Conservation (phyloP, 164 flowering plant species). For the Saururus chinensis region DNA sequence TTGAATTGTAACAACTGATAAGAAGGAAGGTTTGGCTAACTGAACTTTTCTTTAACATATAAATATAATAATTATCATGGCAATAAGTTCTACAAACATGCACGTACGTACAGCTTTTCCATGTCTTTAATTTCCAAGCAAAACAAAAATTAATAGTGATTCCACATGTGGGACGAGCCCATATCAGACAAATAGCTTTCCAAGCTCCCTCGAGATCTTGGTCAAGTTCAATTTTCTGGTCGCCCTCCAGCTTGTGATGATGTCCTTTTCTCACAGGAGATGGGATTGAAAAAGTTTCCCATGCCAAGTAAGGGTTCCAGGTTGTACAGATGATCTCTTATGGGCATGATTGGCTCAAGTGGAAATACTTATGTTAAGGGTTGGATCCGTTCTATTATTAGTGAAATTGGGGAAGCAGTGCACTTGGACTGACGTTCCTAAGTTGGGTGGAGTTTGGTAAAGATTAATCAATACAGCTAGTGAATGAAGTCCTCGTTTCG, state of each 20-base stretch:
- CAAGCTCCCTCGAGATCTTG: constrained; percentile 13
- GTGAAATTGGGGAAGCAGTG: constrained; percentile 62
- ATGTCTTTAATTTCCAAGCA: neutral
- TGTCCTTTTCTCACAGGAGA: constrained; percentile 22
- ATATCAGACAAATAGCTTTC: constrained; percentile 37
- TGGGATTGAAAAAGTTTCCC: constrained; percentile 9
- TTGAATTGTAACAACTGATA: too few relatives aligned
- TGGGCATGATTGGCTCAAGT: constrained; percentile 10
- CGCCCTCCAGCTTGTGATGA: constrained; percentile 15
- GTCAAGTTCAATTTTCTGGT: constrained; percentile 3
- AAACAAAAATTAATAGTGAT: neutral
- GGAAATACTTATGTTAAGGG: constrained; percentile 9
- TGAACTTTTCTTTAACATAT: neutral
- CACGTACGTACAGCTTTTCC: neutral
- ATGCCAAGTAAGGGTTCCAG: constrained; percentile 6
- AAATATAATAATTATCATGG: too few relatives aligned
- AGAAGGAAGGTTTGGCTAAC: neutral
- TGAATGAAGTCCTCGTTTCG: too few relatives aligned
- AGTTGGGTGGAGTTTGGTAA: constrained; percentile 21
- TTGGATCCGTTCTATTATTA: constrained; percentile 9
- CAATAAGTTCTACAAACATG: neutral
- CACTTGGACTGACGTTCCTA: constrained; percentile 31
- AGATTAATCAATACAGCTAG: too few relatives aligned
- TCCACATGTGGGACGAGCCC: constrained; percentile 29
- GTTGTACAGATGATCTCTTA: constrained; percentile 2